phyloP scores from a whole-genome alignment of 208 protist genomes.

The Wallacemonas sp. region DNA sequence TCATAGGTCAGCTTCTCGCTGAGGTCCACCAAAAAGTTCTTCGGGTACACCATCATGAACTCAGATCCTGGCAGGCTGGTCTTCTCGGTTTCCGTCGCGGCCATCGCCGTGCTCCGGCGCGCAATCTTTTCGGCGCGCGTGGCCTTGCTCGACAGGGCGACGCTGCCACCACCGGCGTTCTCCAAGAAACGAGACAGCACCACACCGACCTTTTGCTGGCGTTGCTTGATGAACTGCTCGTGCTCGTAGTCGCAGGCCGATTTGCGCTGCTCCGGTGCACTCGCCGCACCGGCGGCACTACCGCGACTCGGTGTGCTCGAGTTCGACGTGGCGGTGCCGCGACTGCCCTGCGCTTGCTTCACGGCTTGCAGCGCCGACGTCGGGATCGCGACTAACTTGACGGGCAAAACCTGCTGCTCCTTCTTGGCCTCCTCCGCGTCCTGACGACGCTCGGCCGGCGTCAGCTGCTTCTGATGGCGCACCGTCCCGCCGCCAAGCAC shows the following conservation, averaged over 20 bases:
- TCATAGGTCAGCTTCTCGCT: slow-evolving; percentile 58
- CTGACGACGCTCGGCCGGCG: slow-evolving; percentile 9
- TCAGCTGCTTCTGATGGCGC: slow-evolving; percentile 15
- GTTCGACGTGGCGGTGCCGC: background rate
- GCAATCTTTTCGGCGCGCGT: background rate
- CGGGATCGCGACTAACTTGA: background rate
- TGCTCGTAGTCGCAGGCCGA: slow-evolving; percentile 7
- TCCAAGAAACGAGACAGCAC: slow-evolving; percentile 4
- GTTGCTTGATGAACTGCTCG: slow-evolving; percentile 17
- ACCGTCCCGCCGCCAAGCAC: background rate
- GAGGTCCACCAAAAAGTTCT: slow-evolving; percentile 66
- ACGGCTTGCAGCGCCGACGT: background rate
- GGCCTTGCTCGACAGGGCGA: background rate
- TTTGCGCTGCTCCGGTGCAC: background rate
- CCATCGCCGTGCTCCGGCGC: background rate
- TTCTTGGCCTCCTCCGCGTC: slow-evolving; percentile 29
- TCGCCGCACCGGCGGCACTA: background rate
- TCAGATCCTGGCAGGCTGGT: slow-evolving; percentile 4
- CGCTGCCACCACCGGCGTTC: background rate
- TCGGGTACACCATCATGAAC: slow-evolving; percentile 50
- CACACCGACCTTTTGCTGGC: slow-evolving; percentile 4
- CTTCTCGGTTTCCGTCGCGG: background rate
- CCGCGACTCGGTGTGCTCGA: slow-evolving; percentile 2
- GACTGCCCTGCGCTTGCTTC: slow-evolving; percentile 10
- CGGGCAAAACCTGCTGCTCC: slow-evolving; percentile 5